Base-by-base conservation (phyloP, 192 early-diverging fungal species). In the Umbelopsis sp. region DNA sequence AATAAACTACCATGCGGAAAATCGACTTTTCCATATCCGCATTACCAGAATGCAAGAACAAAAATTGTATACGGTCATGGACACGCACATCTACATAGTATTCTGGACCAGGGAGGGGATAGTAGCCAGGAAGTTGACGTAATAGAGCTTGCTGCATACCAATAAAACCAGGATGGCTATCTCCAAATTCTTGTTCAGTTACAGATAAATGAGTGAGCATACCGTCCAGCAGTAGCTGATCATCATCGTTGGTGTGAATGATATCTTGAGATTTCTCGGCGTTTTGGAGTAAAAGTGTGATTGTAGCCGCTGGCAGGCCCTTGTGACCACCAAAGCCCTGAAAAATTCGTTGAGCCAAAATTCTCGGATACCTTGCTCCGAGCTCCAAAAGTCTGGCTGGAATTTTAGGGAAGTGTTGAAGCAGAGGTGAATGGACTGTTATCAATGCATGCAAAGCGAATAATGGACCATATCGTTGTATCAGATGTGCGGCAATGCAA, bases 131-230 rank as follows among this genome's bases (percentile, higher is more conserved):
- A 7, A 62, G 31, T 32, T 62, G 29, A 17, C 56, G 56, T 32
- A 62, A 62, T 16, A 62, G 17, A 22, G 56, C 56, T 62, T 62
- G 56, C 56, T 62, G 56, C 56, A 62, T 62, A 62, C 56, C 56
- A 34, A 62, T 62, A 62, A 62, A 62, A 4, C 56, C 56, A 34
- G 56, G 31, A 62, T 62, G 56, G 12, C 29, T 62, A 62, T 62
- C 56, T 2, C 56, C 56, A 62, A 62, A 62, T 31, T 62, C 56
- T 62, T 62, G 56, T 31, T 62, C 56, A 2, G 56, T 62, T 20
- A 62, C 56, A 29, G 56, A 8, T 31, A 62, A 34, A 62, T 62
- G 56, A 0, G 56, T 62, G 31, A 62, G 56, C 56, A 62, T 62
- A 32, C 56, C 56, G 56, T 62, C 31, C 56, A 62, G 31, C 29